A percentile compares a stretch with the other conserved stretches of the same genome.
These are phyloP conservation scores for Wickerhamiella lipophila DNA, from an alignment of 805 yeast genomes.

Conservation along the genomic window DNA sequence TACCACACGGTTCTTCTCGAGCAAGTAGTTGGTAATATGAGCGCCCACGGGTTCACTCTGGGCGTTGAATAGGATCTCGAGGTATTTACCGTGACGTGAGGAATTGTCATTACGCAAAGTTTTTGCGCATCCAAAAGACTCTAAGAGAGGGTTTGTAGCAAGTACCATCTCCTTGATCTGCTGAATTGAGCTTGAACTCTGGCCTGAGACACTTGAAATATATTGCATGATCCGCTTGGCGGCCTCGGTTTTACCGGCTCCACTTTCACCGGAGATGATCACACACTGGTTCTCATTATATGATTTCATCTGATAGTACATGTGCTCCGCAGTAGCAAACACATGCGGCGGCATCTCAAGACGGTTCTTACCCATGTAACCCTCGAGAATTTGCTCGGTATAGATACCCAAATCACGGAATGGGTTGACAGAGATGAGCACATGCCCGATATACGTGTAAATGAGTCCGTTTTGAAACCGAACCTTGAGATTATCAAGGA, in stretches of 20 bases:
- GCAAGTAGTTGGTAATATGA: slow-evolving; percentile 83
- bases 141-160: slow-evolving; percentile 88
- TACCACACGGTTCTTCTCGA: slow-evolving; percentile 96
- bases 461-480: slow-evolving; percentile 82
- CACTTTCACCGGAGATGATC: slow-evolving; percentile 93
- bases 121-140: slow-evolving; percentile 88
- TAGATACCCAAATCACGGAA: slow-evolving; percentile 93
- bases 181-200: slow-evolving; percentile 52
- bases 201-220: slow-evolving; percentile 73
- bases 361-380: slow-evolving; percentile 83
- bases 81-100: slow-evolving; percentile 84
- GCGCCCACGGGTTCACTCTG: slow-evolving; percentile 87
- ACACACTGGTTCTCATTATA: slow-evolving; percentile 94
- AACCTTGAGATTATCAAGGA: slow-evolving; percentile 80
- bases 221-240: slow-evolving; percentile 97
- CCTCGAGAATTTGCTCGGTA: slow-evolving; percentile 59
- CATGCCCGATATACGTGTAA: slow-evolving; percentile 89
- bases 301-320: slow-evolving; percentile 90
- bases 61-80: slow-evolving; percentile 76
- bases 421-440: slow-evolving; percentile 90
- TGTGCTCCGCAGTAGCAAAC: slow-evolving; percentile 91
- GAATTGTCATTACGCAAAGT: slow-evolving; percentile 81
- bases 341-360: slow-evolving; percentile 97
- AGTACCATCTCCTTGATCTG: slow-evolving; percentile 93
- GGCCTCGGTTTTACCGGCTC: slow-evolving; percentile 97